A percentile compares a stretch with the other conserved stretches of the same genome.
phyloP scores from a whole-genome alignment of 768 basidiomycete genomes.

The Fistulinella prunicolor region DNA sequence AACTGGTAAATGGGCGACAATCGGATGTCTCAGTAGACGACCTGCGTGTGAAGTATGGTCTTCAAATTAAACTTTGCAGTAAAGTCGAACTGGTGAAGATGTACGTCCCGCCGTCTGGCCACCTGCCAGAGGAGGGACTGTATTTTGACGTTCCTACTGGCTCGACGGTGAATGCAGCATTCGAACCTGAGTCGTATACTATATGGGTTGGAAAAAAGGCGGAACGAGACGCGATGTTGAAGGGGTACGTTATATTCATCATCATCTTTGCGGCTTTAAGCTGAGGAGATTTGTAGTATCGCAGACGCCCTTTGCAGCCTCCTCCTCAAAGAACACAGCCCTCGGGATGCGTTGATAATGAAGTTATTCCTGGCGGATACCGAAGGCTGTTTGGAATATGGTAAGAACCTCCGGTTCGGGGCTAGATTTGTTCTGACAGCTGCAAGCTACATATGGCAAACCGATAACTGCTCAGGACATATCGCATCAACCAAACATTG shows the following conservation, averaged over 20 bases:
- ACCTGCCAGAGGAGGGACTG: background rate
- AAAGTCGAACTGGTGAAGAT: background rate
- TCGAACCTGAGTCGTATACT: background rate
- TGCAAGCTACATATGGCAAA: too few species aligned
- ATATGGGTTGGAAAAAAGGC: background rate
- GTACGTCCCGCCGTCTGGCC: background rate
- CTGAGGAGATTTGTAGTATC: background rate
- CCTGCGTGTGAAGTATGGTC: background rate
- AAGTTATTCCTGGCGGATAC: background rate
- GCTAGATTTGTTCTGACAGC: background rate
- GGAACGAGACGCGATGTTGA: background rate
- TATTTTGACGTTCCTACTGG: background rate
- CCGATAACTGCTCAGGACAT: too few species aligned
- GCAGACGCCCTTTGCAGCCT: background rate
- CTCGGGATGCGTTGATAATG: background rate
- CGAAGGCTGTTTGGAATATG: too few species aligned
- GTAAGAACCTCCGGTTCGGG: background rate
- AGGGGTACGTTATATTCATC: background rate
- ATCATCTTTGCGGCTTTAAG: background rate
- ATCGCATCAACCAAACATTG: too few species aligned
- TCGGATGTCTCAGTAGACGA: background rate
- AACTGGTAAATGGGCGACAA: background rate
- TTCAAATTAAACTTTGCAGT: background rate
- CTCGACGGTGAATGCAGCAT: background rate
- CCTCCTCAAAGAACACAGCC: background rate